Evolutionary conservation across 129 eudicot genomes (phyloP).

Genomic region (Flaveria linearis): DNA sequence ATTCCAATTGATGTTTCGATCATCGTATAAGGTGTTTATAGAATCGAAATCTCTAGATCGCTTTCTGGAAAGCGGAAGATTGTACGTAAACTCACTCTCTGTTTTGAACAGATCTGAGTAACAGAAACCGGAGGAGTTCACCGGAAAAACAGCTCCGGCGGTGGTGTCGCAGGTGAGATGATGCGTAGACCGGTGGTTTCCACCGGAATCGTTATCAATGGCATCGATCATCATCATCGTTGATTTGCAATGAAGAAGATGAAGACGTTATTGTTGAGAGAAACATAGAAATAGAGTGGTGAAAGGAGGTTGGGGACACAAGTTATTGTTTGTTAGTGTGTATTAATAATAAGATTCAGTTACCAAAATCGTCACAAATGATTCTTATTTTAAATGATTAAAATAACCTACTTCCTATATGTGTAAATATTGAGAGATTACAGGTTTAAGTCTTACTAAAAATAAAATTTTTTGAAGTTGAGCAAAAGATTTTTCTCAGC

Average conservation of each 20-base stretch:
- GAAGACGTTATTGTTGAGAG: constrained; percentile 7
- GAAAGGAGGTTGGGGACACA: constrained; percentile 7
- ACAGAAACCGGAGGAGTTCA: constrained; percentile 13
- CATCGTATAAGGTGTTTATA: not conserved
- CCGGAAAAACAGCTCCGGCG: constrained; percentile 25
- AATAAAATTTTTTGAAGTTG: too few species aligned
- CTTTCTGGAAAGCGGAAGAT: constrained; percentile 18
- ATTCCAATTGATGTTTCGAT: not conserved
- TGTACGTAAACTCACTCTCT: constrained; percentile 18
- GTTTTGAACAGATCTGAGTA: constrained; percentile 12
- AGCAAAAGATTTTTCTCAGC: too few species aligned
- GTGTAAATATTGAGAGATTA: too few species aligned
- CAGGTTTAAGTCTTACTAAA: too few species aligned
- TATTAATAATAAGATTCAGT: not conserved
- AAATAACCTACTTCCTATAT: too few species aligned
- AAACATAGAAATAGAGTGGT: constrained; percentile 1
- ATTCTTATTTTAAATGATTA: too few species aligned
- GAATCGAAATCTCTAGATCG: constrained; percentile 20
- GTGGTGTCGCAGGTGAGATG: constrained; percentile 20
- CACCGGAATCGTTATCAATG: constrained; percentile 1
- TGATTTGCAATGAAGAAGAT: not conserved
- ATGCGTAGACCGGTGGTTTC: not conserved
- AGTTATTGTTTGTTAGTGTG: constrained; percentile 24
- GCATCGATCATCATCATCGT: constrained; percentile 1
- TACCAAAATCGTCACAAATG: too few species aligned